Conservation (phyloP, 2,329 filamentous ascomycete species). For the Neopestalotiopsis sp. region DNA sequence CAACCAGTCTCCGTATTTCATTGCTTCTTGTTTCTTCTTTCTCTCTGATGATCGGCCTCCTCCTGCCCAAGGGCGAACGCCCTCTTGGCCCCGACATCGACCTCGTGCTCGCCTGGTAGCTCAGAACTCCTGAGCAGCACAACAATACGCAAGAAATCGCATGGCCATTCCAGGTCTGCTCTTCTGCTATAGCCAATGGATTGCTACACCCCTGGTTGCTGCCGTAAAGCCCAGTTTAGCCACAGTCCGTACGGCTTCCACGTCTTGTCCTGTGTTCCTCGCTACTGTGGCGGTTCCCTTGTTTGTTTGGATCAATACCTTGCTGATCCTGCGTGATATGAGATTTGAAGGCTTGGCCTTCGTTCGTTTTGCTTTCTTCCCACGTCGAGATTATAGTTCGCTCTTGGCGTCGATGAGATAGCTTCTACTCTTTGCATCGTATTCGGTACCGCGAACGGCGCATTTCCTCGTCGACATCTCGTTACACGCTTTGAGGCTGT, state of each 20-base stretch:
- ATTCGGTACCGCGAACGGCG: background rate
- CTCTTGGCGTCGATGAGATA: background rate
- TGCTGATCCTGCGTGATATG: background rate
- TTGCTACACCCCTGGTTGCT: conserved; percentile 17
- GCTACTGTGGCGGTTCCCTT: background rate
- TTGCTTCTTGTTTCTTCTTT: background rate
- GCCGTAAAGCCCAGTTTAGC: conserved; percentile 10
- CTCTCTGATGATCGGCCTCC: background rate
- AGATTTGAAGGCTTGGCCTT: background rate
- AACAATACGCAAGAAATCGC: conserved; percentile 11
- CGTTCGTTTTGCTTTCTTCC: background rate
- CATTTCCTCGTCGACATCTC: background rate
- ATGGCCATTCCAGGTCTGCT: conserved; percentile 19
- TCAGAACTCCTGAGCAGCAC: conserved; percentile 2
- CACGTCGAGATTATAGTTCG: background rate
- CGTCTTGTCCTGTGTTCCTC: conserved; percentile 12
- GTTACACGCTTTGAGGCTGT: conserved; percentile 61
- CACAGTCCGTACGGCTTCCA: conserved; percentile 19
- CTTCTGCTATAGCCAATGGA: conserved; percentile 10
- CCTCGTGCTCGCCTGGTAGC: background rate
- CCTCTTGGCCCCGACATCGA: background rate
- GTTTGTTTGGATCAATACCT: background rate
- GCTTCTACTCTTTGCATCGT: background rate
- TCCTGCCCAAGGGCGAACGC: background rate
- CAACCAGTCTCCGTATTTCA: background rate